Percentiles rank a stretch among this genome's conserved stretches.
These are phyloP conservation scores for Syzygium grande DNA, from an alignment of 345 rosid species.

Conservation along the genomic window DNA sequence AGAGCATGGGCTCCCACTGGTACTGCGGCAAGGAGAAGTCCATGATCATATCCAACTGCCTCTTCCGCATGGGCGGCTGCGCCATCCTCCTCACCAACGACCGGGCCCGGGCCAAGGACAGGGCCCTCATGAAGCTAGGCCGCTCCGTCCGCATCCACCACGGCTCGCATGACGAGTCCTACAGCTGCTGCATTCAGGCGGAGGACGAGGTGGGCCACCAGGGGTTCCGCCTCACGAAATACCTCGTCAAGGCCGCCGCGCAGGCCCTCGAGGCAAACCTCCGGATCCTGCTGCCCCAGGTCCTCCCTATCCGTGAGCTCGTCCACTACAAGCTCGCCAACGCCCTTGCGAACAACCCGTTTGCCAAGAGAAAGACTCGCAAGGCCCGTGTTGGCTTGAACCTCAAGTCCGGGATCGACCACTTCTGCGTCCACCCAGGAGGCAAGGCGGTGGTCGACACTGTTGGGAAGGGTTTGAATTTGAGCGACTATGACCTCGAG, in stretches of 20 bases:
- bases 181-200: constrained; percentile 45
- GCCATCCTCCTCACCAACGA: constrained; percentile 64
- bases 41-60: constrained; percentile 68
- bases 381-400: constrained; percentile 17
- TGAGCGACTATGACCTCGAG: constrained; percentile 52
- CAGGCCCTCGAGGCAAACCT: constrained; percentile 51
- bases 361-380: background rate
- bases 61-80: constrained; percentile 69
- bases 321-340: constrained; percentile 11
- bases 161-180: constrained; percentile 56
- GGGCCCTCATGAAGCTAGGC: constrained; percentile 40
- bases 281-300: constrained; percentile 40
- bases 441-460: constrained; percentile 83
- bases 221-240: constrained; percentile 45
- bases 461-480: constrained; percentile 41
- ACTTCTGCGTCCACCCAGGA: constrained; percentile 82
- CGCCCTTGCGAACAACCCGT: background rate
- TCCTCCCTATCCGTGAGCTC: constrained; percentile 41
- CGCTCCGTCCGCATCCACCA: constrained; percentile 38
- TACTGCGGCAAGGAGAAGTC: constrained; percentile 69
- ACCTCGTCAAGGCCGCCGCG: constrained; percentile 45
- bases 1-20: constrained; percentile 63
- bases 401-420: constrained; percentile 60
- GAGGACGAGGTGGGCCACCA: constrained; percentile 47
- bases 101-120: constrained; percentile 17